Evolutionary conservation across 371 early-diverging fungal species (phyloP).

Genomic region (Apophysomyces trapeziformis): DNA sequence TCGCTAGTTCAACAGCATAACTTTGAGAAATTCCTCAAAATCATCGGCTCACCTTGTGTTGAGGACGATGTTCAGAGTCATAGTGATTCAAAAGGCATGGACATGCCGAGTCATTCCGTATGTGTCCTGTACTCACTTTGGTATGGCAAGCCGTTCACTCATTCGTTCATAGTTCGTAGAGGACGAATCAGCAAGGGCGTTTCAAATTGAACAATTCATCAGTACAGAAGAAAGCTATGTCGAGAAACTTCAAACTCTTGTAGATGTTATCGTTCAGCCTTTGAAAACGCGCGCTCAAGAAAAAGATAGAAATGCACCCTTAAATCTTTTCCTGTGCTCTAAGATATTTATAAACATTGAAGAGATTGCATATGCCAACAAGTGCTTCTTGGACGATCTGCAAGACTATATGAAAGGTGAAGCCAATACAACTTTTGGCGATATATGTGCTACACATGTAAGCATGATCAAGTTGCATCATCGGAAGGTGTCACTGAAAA

Average conservation of each 20-base stretch:
- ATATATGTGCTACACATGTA: slow-evolving; percentile 49
- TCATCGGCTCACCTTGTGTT: slow-evolving; percentile 19
- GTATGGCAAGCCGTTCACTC: not conserved
- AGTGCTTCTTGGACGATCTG: slow-evolving; percentile 38
- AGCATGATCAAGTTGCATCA: slow-evolving; percentile 13
- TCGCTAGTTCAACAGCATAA: not conserved
- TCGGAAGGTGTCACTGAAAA: not conserved
- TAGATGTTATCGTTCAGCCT: slow-evolving; percentile 39
- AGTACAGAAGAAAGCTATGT: slow-evolving; percentile 47
- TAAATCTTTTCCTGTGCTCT: slow-evolving; percentile 43
- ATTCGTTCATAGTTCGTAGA: slow-evolving; percentile 14
- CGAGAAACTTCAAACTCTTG: slow-evolving; percentile 34
- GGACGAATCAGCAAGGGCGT: slow-evolving; percentile 37
- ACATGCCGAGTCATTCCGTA: not conserved
- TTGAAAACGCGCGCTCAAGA: slow-evolving; percentile 17
- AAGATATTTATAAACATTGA: slow-evolving; percentile 53
- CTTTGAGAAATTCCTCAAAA: slow-evolving; percentile 19
- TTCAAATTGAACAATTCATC: slow-evolving; percentile 46
- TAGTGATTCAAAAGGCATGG: not conserved
- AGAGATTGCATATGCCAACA: slow-evolving; percentile 36
- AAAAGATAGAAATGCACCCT: slow-evolving; percentile 17
- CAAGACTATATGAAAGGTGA: slow-evolving; percentile 7
- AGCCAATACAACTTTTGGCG: slow-evolving; percentile 33
- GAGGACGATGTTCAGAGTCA: not conserved
- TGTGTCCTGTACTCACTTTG: not conserved